A percentile compares a stretch with the other conserved stretches of the same genome.
These are phyloP conservation scores for Mycosarcoma maydis DNA, from an alignment of 1,284 basidiomycete genomes.

Conservation along the genomic window DNA sequence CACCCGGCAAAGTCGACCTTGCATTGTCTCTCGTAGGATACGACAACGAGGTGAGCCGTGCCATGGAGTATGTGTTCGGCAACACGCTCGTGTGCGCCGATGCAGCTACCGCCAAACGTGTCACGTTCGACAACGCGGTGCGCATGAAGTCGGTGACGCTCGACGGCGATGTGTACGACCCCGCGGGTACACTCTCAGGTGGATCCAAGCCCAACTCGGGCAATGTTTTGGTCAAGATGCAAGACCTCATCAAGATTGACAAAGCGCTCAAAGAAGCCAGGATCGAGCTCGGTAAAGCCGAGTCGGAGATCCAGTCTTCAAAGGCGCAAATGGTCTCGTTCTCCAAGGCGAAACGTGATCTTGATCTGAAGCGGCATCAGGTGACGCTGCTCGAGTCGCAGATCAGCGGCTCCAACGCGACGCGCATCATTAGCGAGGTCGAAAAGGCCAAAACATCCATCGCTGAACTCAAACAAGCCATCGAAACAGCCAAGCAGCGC, in stretches of 20 bases:
- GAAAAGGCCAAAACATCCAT: constrained; percentile 78
- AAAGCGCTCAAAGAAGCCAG: constrained; percentile 72
- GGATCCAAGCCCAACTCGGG: constrained; percentile 81
- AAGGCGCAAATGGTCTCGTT: constrained; percentile 74
- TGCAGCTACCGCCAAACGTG: constrained; percentile 83
- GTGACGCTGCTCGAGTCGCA: constrained; percentile 84
- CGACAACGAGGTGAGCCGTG: constrained; percentile 82
- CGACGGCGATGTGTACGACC: constrained; percentile 96
- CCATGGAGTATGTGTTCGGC: constrained; percentile 94
- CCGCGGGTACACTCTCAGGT: constrained; percentile 90
- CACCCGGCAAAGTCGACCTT: constrained; percentile 80
- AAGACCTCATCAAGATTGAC: constrained; percentile 78
- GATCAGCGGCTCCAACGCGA: constrained; percentile 85
- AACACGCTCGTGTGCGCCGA: constrained; percentile 92
- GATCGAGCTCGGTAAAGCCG: constrained; percentile 72
- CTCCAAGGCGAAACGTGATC: constrained; percentile 75
- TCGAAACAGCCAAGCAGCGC: constrained; percentile 77
- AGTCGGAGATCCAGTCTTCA: constrained; percentile 73
- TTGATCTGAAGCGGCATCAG: constrained; percentile 91
- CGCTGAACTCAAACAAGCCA: constrained; percentile 74
- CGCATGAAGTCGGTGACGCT: constrained; percentile 87
- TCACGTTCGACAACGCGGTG: constrained; percentile 84
- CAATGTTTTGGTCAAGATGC: constrained; percentile 84
- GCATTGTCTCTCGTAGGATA: constrained; percentile 89
- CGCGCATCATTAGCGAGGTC: constrained; percentile 82